phyloP scores from a whole-genome alignment of 2,329 filamentous ascomycete species.

The Rosellinia necatrix region DNA sequence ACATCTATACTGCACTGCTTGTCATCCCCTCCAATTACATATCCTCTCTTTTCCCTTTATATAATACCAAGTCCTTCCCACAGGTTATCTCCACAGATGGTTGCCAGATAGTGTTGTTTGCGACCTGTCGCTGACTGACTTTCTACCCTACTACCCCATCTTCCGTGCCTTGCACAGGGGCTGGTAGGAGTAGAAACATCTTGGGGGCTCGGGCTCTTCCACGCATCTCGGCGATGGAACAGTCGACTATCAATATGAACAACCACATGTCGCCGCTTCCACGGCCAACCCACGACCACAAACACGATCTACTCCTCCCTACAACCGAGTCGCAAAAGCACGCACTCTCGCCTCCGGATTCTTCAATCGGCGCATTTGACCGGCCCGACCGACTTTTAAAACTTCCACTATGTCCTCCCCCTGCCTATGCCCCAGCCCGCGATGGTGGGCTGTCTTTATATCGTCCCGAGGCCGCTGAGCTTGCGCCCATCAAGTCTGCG shows the following conservation, averaged over 20 bases:
- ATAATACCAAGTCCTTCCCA: too few species aligned
- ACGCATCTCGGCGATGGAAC: slow-evolving; percentile 44
- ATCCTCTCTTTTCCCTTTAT: background rate
- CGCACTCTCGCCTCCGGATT: slow-evolving; percentile 27
- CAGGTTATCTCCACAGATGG: slow-evolving; percentile 17
- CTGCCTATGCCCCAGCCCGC: slow-evolving; percentile 45
- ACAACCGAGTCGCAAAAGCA: slow-evolving; percentile 29
- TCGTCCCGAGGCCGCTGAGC: slow-evolving; percentile 44
- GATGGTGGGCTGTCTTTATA: slow-evolving; percentile 42
- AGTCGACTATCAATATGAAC: slow-evolving; percentile 33
- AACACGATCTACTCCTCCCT: slow-evolving; percentile 24
- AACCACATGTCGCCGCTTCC: slow-evolving; percentile 54
- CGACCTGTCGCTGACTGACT: slow-evolving; percentile 13
- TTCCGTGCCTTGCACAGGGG: slow-evolving; percentile 19
- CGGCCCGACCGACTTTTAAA: slow-evolving; percentile 40
- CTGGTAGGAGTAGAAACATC: slow-evolving; percentile 20
- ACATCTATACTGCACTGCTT: too few species aligned
- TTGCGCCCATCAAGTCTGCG: slow-evolving; percentile 49
- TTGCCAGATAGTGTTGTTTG: slow-evolving; percentile 13
- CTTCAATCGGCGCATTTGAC: slow-evolving; percentile 30
- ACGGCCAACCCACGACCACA: slow-evolving; percentile 37
- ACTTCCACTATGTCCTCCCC: slow-evolving; percentile 44
- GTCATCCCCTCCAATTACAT: background rate
- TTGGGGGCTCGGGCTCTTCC: slow-evolving; percentile 7
- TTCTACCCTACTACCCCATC: slow-evolving; percentile 20